Conservation (phyloP, 495 filamentous ascomycete species). For the Clavariopsis aquatica region DNA sequence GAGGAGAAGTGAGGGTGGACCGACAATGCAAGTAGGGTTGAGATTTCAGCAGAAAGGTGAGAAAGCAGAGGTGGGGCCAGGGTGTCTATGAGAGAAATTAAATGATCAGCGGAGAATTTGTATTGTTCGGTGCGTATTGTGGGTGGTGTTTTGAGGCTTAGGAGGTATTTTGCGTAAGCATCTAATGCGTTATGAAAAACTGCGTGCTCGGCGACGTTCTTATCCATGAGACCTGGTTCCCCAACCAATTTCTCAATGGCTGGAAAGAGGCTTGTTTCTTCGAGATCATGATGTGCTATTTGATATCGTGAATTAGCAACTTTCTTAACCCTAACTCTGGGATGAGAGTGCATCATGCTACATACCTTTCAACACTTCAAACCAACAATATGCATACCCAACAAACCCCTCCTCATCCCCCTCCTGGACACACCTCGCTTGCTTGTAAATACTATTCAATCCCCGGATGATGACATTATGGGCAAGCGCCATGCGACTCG, state of each 20-base stretch:
- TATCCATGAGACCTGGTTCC: conserved; percentile 48
- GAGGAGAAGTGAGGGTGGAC: neutral
- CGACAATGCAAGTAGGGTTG: neutral
- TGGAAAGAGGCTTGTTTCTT: conserved; percentile 51
- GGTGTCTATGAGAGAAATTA: neutral
- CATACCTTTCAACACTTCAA: conserved; percentile 41
- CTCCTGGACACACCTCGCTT: conserved; percentile 46
- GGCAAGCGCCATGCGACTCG: conserved; percentile 47
- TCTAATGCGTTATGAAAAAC: neutral
- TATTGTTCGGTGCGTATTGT: neutral
- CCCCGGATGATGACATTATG: conserved; percentile 53
- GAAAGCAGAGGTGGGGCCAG: neutral
- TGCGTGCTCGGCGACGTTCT: neutral
- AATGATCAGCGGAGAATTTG: neutral
- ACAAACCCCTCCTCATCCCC: conserved; percentile 45
- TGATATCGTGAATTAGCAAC: neutral
- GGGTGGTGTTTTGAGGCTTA: neutral
- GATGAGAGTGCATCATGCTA: neutral
- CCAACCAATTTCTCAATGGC: conserved; percentile 45
- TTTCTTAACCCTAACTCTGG: neutral
- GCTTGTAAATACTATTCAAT: conserved; percentile 53
- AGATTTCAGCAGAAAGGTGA: neutral
- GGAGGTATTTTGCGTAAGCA: neutral
- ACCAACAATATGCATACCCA: conserved; percentile 39
- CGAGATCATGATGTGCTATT: conserved; percentile 46